phyloP scores from a whole-genome alignment of 768 basidiomycete species.

The Podaxis pistillaris region DNA sequence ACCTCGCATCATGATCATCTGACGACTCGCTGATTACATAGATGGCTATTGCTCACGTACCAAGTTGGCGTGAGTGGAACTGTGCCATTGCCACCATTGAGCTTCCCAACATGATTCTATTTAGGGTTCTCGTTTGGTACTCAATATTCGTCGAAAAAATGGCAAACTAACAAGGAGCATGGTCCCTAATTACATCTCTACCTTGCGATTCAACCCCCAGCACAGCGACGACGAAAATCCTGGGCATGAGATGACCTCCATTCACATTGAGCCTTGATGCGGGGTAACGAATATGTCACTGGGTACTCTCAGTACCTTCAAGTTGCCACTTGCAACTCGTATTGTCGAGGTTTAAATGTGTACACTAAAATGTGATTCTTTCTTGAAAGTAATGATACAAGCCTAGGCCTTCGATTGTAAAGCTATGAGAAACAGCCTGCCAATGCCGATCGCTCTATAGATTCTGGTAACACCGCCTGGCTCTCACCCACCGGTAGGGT shows the following conservation, averaged over 20 bases:
- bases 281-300: no score
- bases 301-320: no score
- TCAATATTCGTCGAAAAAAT: not conserved
- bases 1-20: not conserved
- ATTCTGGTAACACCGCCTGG: no score
- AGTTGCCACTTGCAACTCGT: no score
- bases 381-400: no score
- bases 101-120: not conserved
- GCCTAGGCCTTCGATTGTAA: no score
- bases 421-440: no score
- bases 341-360: no score
- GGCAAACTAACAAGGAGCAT: not conserved
- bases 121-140: not conserved
- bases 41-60: not conserved
- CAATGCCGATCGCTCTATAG: no score
- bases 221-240: not conserved
- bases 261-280: not conserved
- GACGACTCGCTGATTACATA: not conserved
- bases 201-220: not conserved
- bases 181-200: not conserved
- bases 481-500: no score
- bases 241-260: not conserved
- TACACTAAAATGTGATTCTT: no score
- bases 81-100: no score
- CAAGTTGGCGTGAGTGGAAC: not conserved